Percentiles rank a stretch among this genome's conserved stretches.
These are phyloP conservation scores for Citrus unshiu DNA, from an alignment of 345 rosid species.

Conservation along the genomic window DNA sequence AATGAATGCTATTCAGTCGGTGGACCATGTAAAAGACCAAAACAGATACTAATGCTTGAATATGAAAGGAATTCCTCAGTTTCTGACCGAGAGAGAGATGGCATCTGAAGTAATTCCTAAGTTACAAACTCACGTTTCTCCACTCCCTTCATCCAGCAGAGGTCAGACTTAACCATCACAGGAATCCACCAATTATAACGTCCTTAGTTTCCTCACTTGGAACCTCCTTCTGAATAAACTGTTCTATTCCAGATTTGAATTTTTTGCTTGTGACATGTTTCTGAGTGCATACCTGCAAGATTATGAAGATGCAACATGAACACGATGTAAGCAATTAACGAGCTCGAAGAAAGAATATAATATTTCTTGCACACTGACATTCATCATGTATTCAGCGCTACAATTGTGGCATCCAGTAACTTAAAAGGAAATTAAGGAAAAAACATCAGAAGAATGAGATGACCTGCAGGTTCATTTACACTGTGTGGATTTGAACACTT, in stretches of 20 bases:
- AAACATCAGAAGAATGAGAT: too few species aligned
- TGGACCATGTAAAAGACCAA: not conserved
- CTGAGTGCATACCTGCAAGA: constrained; percentile 51
- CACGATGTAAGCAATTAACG: not conserved
- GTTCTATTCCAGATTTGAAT: constrained; percentile 79
- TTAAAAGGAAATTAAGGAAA: too few species aligned
- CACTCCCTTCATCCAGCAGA: constrained; percentile 63
- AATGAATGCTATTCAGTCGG: not conserved
- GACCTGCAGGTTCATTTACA: too few species aligned
- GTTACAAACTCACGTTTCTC: constrained; percentile 37
- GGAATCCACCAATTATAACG: constrained; percentile 69
- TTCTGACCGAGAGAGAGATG: not conserved
- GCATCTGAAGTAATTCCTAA: too few species aligned
- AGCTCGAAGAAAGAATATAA: not conserved
- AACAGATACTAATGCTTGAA: not conserved
- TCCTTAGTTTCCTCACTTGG: constrained; percentile 40
- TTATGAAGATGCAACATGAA: constrained; percentile 4
- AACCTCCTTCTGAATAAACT: constrained; percentile 41
- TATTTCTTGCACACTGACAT: too few species aligned
- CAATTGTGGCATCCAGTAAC: too few species aligned
- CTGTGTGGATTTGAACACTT: too few species aligned
- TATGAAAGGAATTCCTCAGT: not conserved
- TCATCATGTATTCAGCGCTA: too few species aligned
- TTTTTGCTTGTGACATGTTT: constrained; percentile 55
- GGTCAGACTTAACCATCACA: constrained; percentile 82